Evolutionary conservation across 495 filamentous ascomycete species (phyloP), one percentile per base, ranked within the genome.

Genomic region (Hypoxylon fuscum): DNA sequence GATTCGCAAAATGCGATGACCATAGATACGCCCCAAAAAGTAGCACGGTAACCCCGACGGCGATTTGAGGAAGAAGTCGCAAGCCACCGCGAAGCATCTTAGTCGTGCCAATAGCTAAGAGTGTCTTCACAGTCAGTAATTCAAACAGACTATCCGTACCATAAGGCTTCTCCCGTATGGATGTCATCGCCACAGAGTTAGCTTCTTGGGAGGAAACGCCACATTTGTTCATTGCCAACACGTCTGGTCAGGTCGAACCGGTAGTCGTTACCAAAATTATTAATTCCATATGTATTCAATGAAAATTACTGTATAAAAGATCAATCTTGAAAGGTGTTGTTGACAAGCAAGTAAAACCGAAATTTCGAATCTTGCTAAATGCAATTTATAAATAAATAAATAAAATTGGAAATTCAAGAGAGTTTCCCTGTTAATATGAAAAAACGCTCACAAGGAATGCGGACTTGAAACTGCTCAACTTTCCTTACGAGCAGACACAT

Each of bases 11-110:
- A 17, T 54, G 43, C 14, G 32, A 68, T n/a, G 65, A 66, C 59
- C 51, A 70, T n/a, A 54, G 23, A 18, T 53, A 54, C 17, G 60
- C 44, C 11, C 55, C 62, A 8, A 65, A 50, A 4, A 74, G 42
- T 31, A 71, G 35, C 10, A 72, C 12, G 27, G 47, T 47, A 17
- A 63, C 34, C 2, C 51, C 62, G 14, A 54, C 29, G 2, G 62
- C 42, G 0, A 74, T 56, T 14, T 74, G 68, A 1, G 68, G 41
- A 21, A 75, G 15, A 14, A 68, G 34, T 31, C 41, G 68, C 6
- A 69, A 68, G 12, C 68, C 55, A 9, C 64, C 54, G 7, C 72
- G 72, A 0, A 75, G 32, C 7, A 72, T 44, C 23, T 65, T 65
- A 8, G 45, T 9, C 31, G 50, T 43, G 14, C 49, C 18, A 20